Evolutionary conservation across 2,329 filamentous ascomycete genomes (phyloP).

Genomic region (Venturia effusa): DNA sequence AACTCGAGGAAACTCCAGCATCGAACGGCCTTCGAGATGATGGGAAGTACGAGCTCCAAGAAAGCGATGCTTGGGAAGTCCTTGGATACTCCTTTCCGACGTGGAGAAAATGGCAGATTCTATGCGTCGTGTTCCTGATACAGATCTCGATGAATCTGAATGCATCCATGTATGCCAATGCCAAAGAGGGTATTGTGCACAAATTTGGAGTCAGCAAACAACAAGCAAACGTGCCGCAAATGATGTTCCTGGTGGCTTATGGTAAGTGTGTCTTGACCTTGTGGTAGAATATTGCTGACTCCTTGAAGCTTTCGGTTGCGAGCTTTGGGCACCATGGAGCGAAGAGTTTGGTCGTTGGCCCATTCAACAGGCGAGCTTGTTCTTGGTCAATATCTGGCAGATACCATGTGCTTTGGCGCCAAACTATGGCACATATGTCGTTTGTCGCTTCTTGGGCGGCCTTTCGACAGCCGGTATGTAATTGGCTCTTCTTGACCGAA

Average conservation of each 20-base stretch:
- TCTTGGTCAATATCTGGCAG: conserved; percentile 69
- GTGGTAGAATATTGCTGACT: neutral
- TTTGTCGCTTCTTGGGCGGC: conserved; percentile 59
- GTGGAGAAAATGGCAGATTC: conserved; percentile 44
- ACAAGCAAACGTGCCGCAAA: conserved; percentile 60
- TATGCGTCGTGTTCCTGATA: conserved; percentile 41
- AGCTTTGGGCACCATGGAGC: conserved; percentile 80
- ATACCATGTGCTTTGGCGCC: conserved; percentile 43
- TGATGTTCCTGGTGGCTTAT: conserved; percentile 69
- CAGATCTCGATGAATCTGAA: conserved; percentile 51
- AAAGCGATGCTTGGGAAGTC: conserved; percentile 38
- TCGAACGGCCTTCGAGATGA: conserved; percentile 13
- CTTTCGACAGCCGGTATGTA: conserved; percentile 40
- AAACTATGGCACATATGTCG: conserved; percentile 61
- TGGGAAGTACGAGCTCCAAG: conserved; percentile 38
- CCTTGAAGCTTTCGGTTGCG: conserved; percentile 56
- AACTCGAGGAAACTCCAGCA: neutral
- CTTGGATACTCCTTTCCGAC: conserved; percentile 38
- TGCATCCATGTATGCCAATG: conserved; percentile 45
- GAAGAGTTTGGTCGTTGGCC: conserved; percentile 73
- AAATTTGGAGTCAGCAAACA: conserved; percentile 60
- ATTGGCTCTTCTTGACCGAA: conserved; percentile 38
- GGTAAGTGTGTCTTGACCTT: conserved; percentile 29
- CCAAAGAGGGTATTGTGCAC: conserved; percentile 40
- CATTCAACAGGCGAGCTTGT: conserved; percentile 60